These are phyloP conservation scores for Raffaelea arxii DNA, from an alignment of 2,329 filamentous ascomycete genomes.

Conservation along the genomic window DNA sequence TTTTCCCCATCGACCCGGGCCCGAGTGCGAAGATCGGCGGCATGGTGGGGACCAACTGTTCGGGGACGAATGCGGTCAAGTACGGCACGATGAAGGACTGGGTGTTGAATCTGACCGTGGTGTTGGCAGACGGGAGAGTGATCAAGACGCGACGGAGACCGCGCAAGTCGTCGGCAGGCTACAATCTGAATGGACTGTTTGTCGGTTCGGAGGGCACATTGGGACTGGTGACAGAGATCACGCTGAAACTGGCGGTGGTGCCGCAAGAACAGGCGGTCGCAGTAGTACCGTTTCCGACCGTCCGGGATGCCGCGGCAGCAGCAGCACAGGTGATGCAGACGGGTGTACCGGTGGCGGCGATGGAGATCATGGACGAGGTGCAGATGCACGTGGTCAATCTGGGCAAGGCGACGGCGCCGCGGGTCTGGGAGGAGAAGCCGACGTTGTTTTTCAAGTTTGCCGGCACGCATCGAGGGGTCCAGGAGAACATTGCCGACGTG, in stretches of 20 bases:
- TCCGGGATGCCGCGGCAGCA: slow-evolving; percentile 64
- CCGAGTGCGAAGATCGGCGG: slow-evolving; percentile 67
- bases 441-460: slow-evolving; percentile 83
- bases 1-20: slow-evolving; percentile 82
- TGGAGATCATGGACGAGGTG: slow-evolving; percentile 84
- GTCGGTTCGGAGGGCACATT: slow-evolving; percentile 75
- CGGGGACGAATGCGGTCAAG: slow-evolving; percentile 68
- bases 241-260: slow-evolving; percentile 67
- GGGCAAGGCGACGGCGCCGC: slow-evolving; percentile 56
- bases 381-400: slow-evolving; percentile 78
- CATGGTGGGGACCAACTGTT: slow-evolving; percentile 73
- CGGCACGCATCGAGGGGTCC: slow-evolving; percentile 67
- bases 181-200: slow-evolving; percentile 73
- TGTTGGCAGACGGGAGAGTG: slow-evolving; percentile 66
- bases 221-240: slow-evolving; percentile 73
- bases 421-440: slow-evolving; percentile 64
- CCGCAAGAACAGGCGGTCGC: slow-evolving; percentile 70
- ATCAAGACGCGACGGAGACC: slow-evolving; percentile 74
- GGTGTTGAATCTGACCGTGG: slow-evolving; percentile 75
- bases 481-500: slow-evolving; percentile 65
- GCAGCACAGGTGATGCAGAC: slow-evolving; percentile 68
- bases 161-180: slow-evolving; percentile 71
- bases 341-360: slow-evolving; percentile 62
- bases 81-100: slow-evolving; percentile 86
- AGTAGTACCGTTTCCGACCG: slow-evolving; percentile 68